A percentile compares a stretch with the other conserved stretches of the same genome.
Evolutionary conservation across 176 grass and related monocot genomes (phyloP).

Genomic region (Aegilops bicornis): DNA sequence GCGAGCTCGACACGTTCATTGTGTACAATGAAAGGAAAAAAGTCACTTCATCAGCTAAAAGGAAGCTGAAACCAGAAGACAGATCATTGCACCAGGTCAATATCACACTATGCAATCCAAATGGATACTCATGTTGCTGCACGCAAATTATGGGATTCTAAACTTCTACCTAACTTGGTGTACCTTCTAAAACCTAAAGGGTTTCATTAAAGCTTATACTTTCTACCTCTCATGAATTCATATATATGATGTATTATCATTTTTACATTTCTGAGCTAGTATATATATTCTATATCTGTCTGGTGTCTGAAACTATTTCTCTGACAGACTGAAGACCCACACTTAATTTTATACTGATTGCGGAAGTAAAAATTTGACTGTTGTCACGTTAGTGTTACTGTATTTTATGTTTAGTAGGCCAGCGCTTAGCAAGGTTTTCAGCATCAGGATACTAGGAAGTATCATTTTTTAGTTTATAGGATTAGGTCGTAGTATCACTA

Average conservation of each 20-base stretch:
- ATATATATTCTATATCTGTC: slow-evolving; percentile 7
- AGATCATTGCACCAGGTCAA: slow-evolving; percentile 85
- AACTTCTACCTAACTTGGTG: not conserved
- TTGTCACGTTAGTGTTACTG: not conserved
- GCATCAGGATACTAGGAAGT: not conserved
- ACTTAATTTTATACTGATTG: slow-evolving; percentile 14
- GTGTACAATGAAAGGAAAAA: slow-evolving; percentile 96
- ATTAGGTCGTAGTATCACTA: too few species aligned
- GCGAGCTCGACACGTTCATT: slow-evolving; percentile 81
- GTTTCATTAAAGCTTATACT: not conserved
- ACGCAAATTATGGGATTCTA: not conserved
- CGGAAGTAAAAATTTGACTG: not conserved
- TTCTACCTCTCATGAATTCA: not conserved
- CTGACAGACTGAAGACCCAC: not conserved
- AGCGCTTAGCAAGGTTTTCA: not conserved
- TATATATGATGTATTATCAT: not conserved
- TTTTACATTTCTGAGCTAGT: not conserved
- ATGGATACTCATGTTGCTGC: slow-evolving; percentile 1
- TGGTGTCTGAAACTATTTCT: not conserved
- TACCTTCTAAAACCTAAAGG: slow-evolving; percentile 4
- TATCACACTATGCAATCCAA: not conserved
- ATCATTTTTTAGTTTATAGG: not conserved
- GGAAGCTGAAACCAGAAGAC: slow-evolving; percentile 79
- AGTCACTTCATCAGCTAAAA: slow-evolving; percentile 99
- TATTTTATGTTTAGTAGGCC: slow-evolving; percentile 8